Evolutionary conservation across 768 basidiomycete genomes (phyloP).

Genomic region (Collybia nuda): DNA sequence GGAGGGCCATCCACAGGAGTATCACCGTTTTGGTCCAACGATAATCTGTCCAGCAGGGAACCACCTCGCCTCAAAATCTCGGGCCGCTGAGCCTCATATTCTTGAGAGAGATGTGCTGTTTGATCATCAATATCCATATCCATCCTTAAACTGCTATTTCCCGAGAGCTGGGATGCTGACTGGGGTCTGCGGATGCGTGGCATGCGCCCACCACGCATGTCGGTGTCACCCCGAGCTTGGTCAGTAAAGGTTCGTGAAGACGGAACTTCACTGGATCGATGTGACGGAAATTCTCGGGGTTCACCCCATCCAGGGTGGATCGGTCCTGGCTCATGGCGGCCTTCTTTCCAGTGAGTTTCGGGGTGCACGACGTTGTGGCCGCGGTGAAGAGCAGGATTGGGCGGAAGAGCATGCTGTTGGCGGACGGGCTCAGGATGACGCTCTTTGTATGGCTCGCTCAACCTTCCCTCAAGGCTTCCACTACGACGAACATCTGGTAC

Average conservation of each 20-base stretch:
- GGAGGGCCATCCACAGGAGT: constrained; percentile 5
- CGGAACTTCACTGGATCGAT: constrained; percentile 1
- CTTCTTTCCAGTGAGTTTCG: constrained; percentile 3
- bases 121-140: constrained; percentile 6
- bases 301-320: too few relatives aligned
- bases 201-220: neutral
- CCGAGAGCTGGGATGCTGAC: neutral
- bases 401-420: constrained; percentile 15
- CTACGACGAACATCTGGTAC: neutral
- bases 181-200: neutral
- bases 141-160: neutral
- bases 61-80: constrained; percentile 17
- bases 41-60: constrained; percentile 35
- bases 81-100: constrained; percentile 10
- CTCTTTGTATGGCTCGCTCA: constrained; percentile 20
- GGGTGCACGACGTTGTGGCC: constrained; percentile 4
- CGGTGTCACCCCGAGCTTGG: neutral
- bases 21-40: constrained; percentile 19
- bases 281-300: too few relatives aligned
- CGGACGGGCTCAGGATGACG: constrained; percentile 3
- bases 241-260: neutral
- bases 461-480: constrained; percentile 18
- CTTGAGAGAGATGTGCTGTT: constrained; percentile 1
- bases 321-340: too few relatives aligned
- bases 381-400: constrained; percentile 12